Evolutionary conservation across 768 basidiomycete species (phyloP), one percentile per base, ranked within the genome.

Genomic region (Phallus indusiatus): DNA sequence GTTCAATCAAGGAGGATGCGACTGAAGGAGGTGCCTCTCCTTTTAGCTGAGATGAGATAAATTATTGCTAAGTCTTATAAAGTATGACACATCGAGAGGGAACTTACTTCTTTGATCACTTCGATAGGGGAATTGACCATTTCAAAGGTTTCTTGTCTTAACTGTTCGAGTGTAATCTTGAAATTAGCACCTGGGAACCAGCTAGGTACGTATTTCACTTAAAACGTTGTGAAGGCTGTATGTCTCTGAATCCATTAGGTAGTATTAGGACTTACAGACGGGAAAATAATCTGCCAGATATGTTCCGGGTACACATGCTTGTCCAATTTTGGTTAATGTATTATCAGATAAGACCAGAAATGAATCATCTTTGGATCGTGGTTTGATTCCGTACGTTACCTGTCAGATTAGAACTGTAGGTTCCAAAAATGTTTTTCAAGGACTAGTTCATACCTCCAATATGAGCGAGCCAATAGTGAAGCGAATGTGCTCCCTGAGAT

Each of bases 161-260:
- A 3, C 7, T 28, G 28, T 28, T 28, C 28, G 7, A 28, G 28
- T 28, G 28, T 28, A 7, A 47, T 36, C 34, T 61, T 49, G 53
- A 62, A 63, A 14, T 48, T 57, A n/a, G 56, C 53, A 46, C 61
- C 61, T 1, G 63, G 63, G 8, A 63, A 47, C 61, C 61, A 63
- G 5, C 18, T 36, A 12, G 63, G 63, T 5, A 63, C 47, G 22
- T 61, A 24, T 36, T 55, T 56, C 10, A 63, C 62, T 62, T 7
- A 28, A 7, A 28, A 28, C 2, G 28, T 3, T 3, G 28, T 28
- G 37, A 18, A 16, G 28, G n/a, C 9, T 28, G 22, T 17, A n/a
- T 28, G 42, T 12, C 48, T 22, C 10, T 36, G 37, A 33, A 16
- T n/a, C 12, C 47, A 42, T 6, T 16, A 22, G 47, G 35, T 28